These are phyloP conservation scores for Murraya paniculata DNA, from an alignment of 345 rosid species.

Conservation along the genomic window DNA sequence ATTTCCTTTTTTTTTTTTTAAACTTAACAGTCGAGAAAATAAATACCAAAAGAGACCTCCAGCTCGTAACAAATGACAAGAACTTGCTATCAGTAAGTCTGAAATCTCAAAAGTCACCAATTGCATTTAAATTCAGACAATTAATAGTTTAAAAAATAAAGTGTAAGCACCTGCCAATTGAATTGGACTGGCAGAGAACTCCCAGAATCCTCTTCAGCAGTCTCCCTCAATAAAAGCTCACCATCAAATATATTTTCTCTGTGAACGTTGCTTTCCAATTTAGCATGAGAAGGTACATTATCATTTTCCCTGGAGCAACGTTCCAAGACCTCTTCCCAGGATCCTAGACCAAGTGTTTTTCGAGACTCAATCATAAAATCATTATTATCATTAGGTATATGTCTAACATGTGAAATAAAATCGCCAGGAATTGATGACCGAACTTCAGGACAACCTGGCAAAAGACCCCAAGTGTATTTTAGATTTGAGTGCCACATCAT, in stretches of 20 bases:
- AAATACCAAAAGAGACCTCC: background rate
- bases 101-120: background rate
- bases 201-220: conserved; percentile 33
- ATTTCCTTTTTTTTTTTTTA: background rate
- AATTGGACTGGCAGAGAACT: conserved; percentile 45
- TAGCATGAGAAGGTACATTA: conserved; percentile 32
- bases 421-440: conserved; percentile 35
- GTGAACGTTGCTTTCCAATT: conserved; percentile 23
- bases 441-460: conserved; percentile 35
- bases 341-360: conserved; percentile 46
- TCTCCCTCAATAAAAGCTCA: conserved; percentile 33
- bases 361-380: conserved; percentile 36
- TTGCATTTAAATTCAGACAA: background rate
- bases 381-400: conserved; percentile 29
- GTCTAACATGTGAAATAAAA: conserved; percentile 33
- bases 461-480: conserved; percentile 18
- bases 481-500: conserved; percentile 12
- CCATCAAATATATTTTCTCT: conserved; percentile 31
- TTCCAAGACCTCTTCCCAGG: conserved; percentile 65
- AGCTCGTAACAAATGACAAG: background rate
- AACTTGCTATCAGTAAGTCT: background rate
- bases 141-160: background rate
- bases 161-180: conserved; percentile 64
- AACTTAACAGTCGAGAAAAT: background rate
- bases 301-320: conserved; percentile 40